Evolutionary conservation across 2,329 filamentous ascomycete genomes (phyloP).

Genomic region (Cercospora beticola): DNA sequence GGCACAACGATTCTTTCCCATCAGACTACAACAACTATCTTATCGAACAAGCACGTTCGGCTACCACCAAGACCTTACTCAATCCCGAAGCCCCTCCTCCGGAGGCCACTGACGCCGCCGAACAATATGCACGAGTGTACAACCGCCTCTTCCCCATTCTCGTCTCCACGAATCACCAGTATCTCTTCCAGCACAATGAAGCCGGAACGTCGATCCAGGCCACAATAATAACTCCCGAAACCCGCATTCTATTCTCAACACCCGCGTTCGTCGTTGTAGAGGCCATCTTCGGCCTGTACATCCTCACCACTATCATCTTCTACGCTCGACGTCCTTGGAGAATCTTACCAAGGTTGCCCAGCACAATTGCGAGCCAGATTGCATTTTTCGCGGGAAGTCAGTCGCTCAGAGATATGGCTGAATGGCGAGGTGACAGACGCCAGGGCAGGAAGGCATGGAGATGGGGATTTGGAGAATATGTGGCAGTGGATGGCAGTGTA

Average conservation of each 20-base stretch:
- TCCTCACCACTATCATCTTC: conserved; percentile 45
- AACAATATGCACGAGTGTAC: too few relatives aligned
- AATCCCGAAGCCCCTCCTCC: too few relatives aligned
- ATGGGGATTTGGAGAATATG: conserved; percentile 54
- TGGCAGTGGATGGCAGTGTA: conserved; percentile 49
- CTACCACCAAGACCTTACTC: too few relatives aligned
- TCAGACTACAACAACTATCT: conserved; percentile 53
- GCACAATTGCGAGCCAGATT: conserved; percentile 50
- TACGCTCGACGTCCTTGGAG: conserved; percentile 46
- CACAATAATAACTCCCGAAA: conserved; percentile 32
- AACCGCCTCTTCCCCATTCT: conserved; percentile 26
- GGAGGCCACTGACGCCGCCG: too few relatives aligned
- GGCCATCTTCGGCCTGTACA: conserved; percentile 46
- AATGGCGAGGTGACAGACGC: background rate
- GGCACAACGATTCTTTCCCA: conserved; percentile 52
- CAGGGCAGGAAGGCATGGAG: conserved; percentile 1
- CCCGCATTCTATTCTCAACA: conserved; percentile 51
- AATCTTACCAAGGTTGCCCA: conserved; percentile 55
- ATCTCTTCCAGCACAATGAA: conserved; percentile 38
- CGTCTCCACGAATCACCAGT: conserved; percentile 45
- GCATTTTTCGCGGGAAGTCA: conserved; percentile 52
- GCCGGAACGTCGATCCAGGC: conserved; percentile 15
- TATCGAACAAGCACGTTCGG: conserved; percentile 27
- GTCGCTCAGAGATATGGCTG: conserved; percentile 41
- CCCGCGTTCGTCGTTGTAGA: conserved; percentile 50